Evolutionary conservation across 163 green algal genomes (phyloP).

Genomic region (Smithsoniella earleae): DNA sequence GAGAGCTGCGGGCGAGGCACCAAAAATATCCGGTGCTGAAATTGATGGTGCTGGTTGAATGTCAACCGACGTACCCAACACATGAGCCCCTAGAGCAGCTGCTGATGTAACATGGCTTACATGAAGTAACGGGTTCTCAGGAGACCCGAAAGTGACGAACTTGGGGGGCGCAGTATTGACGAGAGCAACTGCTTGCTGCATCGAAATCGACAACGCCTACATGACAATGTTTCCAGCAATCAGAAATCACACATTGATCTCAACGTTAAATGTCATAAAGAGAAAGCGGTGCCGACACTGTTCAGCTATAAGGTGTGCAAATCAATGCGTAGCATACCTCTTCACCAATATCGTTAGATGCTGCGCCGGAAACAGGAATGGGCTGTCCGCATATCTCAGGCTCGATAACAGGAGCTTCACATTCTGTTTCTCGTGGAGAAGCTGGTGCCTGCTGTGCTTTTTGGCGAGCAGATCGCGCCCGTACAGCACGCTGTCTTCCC

Average conservation of each 20-base stretch:
- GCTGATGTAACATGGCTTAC: background rate
- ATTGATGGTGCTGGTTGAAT: too few species aligned
- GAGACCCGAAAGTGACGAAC: slow-evolving; percentile 21
- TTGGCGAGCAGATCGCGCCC: too few species aligned
- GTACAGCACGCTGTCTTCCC: too few species aligned
- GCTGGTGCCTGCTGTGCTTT: background rate
- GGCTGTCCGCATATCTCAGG: slow-evolving; percentile 4
- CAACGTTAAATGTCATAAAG: too few species aligned
- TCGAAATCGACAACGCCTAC: background rate
- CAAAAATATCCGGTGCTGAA: too few species aligned
- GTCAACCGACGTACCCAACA: background rate
- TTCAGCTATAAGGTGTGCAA: too few species aligned
- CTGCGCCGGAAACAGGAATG: background rate
- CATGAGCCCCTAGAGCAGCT: background rate
- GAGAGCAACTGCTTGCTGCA: slow-evolving; percentile 1
- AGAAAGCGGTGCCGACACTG: too few species aligned
- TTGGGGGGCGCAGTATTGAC: background rate
- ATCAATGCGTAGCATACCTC: too few species aligned
- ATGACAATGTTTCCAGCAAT: background rate
- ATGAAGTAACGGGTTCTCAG: background rate
- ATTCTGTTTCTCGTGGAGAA: background rate
- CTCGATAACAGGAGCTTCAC: background rate
- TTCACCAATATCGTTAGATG: background rate
- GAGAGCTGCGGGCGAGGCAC: background rate
- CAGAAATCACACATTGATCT: background rate